Conservation (phyloP, 78 protist genomes). For the Mastigamoeba balamuthi region DNA sequence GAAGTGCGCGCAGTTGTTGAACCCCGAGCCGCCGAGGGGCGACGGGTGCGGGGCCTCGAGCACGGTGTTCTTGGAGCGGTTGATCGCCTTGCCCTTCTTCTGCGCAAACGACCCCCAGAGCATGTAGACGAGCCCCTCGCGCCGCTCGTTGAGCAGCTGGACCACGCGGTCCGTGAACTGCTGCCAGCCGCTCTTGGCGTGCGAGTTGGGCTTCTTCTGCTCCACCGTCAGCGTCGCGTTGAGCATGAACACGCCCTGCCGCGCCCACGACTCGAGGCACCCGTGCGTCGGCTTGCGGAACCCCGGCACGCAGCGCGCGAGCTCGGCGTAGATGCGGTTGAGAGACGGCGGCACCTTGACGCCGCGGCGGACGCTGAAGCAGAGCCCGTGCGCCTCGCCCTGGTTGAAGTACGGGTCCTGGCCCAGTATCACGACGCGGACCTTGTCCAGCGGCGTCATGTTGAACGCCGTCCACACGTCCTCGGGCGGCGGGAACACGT, state of each 20-base stretch:
- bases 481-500: conserved; percentile 40
- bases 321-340: conserved; percentile 52
- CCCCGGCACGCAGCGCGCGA: conserved; percentile 1
- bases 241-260: conserved; percentile 63
- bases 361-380: conserved; percentile 50
- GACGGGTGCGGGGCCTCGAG: conserved; percentile 41
- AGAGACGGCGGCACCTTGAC: conserved; percentile 44
- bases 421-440: conserved; percentile 64
- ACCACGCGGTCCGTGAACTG: conserved; percentile 60
- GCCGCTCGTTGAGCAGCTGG: not conserved
- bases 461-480: conserved; percentile 48
- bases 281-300: conserved; percentile 41
- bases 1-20: not conserved
- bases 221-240: conserved; percentile 62
- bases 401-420: conserved; percentile 65
- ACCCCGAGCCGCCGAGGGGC: conserved; percentile 10
- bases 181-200: conserved; percentile 54
- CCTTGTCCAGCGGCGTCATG: conserved; percentile 18
- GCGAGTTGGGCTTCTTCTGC: conserved; percentile 39
- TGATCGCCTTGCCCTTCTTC: conserved; percentile 11
- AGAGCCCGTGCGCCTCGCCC: conserved; percentile 69
- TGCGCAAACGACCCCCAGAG: conserved; percentile 49
- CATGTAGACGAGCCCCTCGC: not conserved
- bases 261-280: conserved; percentile 46
- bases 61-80: conserved; percentile 8